These are phyloP conservation scores for Psilocybe cyanescens DNA, from an alignment of 768 basidiomycete species.

Conservation along the genomic window DNA sequence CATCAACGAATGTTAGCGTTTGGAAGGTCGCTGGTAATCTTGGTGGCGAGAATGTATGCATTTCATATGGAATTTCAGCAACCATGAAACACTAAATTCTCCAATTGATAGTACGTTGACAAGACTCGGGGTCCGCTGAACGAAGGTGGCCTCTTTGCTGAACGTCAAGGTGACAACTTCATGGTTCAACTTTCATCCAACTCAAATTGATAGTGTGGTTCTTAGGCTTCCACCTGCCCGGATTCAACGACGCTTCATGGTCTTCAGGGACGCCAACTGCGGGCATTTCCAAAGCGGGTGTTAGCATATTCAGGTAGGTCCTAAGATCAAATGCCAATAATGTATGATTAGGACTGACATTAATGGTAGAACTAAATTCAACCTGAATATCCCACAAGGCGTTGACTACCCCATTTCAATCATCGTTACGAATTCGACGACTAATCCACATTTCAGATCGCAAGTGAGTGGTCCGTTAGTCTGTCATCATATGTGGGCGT, in stretches of 20 bases:
- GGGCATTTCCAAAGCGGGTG: slow-evolving; percentile 46
- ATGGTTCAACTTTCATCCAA: background rate
- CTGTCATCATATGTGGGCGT: background rate
- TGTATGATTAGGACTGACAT: background rate
- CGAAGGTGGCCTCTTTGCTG: slow-evolving; percentile 61
- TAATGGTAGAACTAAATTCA: slow-evolving; percentile 41
- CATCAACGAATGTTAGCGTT: slow-evolving; percentile 35
- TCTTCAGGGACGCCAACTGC: slow-evolving; percentile 40
- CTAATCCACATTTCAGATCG: slow-evolving; percentile 46
- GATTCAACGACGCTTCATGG: slow-evolving; percentile 54
- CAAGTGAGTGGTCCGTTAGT: slow-evolving; percentile 28
- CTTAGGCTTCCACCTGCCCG: slow-evolving; percentile 61
- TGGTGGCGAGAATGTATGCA: slow-evolving; percentile 47
- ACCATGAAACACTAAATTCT: background rate
- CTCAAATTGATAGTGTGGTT: background rate
- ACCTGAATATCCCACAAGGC: slow-evolving; percentile 44
- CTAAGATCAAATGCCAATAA: background rate
- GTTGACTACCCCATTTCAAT: slow-evolving; percentile 54
- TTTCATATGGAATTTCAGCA: background rate
- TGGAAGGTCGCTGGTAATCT: slow-evolving; percentile 60
- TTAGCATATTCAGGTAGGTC: slow-evolving; percentile 50
- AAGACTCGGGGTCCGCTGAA: slow-evolving; percentile 57
- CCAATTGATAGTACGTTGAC: slow-evolving; percentile 43
- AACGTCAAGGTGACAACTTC: slow-evolving; percentile 45
- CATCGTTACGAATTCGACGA: slow-evolving; percentile 46